phyloP scores from a whole-genome alignment of 2,329 filamentous ascomycete species.

The Talaromyces funiculosus region DNA sequence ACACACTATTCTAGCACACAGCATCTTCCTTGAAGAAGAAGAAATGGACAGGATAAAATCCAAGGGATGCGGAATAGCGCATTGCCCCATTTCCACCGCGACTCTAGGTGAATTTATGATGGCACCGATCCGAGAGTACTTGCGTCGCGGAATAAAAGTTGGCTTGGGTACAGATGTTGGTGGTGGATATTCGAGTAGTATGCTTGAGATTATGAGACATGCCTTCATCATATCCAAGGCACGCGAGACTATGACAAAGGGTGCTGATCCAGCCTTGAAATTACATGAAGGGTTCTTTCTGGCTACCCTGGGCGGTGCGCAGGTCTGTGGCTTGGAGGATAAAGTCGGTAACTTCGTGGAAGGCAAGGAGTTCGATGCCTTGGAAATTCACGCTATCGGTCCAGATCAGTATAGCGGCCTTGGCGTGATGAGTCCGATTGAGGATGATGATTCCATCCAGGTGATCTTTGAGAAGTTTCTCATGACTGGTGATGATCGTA shows the following conservation, averaged over 20 bases:
- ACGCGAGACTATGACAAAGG: conserved; percentile 27
- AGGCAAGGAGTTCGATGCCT: conserved; percentile 59
- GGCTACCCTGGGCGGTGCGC: conserved; percentile 57
- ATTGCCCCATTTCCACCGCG: conserved; percentile 62
- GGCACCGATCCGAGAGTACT: conserved; percentile 53
- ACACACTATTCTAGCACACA: conserved; percentile 60
- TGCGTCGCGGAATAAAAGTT: conserved; percentile 56
- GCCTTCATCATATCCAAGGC: conserved; percentile 49
- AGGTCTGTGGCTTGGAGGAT: conserved; percentile 51
- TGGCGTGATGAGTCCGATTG: conserved; percentile 50
- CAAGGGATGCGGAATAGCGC: conserved; percentile 55
- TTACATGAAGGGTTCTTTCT: conserved; percentile 54
- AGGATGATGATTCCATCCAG: conserved; percentile 44
- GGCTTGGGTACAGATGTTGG: conserved; percentile 61
- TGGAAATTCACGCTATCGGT: conserved; percentile 43
- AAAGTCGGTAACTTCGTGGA: conserved; percentile 53
- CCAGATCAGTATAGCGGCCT: conserved; percentile 16
- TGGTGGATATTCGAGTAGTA: conserved; percentile 57
- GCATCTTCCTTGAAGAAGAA: conserved; percentile 55
- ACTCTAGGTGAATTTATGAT: conserved; percentile 55
- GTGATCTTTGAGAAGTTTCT: conserved; percentile 58
- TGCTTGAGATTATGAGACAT: conserved; percentile 43
- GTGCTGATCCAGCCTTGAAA: conserved; percentile 42
- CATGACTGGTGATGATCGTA: conserved; percentile 61
- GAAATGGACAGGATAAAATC: conserved; percentile 48